Percentiles rank a stretch among this genome's conserved stretches.
Conservation (phyloP, 2,329 filamentous ascomycete species). For the Microsporum audouinii region DNA sequence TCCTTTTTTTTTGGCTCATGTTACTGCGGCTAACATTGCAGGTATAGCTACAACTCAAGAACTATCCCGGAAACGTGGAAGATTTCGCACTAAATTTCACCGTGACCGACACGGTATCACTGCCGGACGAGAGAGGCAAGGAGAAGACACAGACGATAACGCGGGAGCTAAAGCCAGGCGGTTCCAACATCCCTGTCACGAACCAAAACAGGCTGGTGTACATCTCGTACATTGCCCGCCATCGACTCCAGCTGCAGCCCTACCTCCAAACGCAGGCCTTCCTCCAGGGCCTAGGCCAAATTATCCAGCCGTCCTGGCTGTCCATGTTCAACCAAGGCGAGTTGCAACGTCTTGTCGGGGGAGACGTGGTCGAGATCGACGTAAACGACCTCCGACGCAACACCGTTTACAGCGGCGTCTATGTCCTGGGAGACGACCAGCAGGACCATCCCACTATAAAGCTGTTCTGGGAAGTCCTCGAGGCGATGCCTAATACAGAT, state of each 20-base stretch:
- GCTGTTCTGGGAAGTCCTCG: slow-evolving; percentile 87
- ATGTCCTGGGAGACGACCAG: slow-evolving; percentile 77
- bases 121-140: slow-evolving; percentile 36
- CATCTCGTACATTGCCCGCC: slow-evolving; percentile 79
- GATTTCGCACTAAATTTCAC: slow-evolving; percentile 82
- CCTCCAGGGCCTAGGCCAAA: slow-evolving; percentile 68
- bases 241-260: slow-evolving; percentile 73
- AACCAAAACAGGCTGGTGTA: slow-evolving; percentile 92
- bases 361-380: slow-evolving; percentile 75
- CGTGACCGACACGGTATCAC: slow-evolving; percentile 56
- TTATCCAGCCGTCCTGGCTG: slow-evolving; percentile 86
- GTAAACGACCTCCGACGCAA: slow-evolving; percentile 73
- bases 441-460: slow-evolving; percentile 74
- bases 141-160: slow-evolving; percentile 39
- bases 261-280: slow-evolving; percentile 76
- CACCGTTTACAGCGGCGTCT: slow-evolving; percentile 79
- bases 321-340: slow-evolving; percentile 98
- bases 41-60: slow-evolving; percentile 56
- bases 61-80: slow-evolving; percentile 67
- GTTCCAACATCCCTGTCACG: slow-evolving; percentile 66
- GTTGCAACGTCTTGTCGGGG: slow-evolving; percentile 83
- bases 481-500: slow-evolving; percentile 60
- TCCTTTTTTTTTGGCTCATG: not conserved
- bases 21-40: not conserved
- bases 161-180: slow-evolving; percentile 63